Percentiles rank a stretch among this genome's conserved stretches.
Conservation (phyloP, 768 basidiomycete species). For the Sarcodon aspratus region DNA sequence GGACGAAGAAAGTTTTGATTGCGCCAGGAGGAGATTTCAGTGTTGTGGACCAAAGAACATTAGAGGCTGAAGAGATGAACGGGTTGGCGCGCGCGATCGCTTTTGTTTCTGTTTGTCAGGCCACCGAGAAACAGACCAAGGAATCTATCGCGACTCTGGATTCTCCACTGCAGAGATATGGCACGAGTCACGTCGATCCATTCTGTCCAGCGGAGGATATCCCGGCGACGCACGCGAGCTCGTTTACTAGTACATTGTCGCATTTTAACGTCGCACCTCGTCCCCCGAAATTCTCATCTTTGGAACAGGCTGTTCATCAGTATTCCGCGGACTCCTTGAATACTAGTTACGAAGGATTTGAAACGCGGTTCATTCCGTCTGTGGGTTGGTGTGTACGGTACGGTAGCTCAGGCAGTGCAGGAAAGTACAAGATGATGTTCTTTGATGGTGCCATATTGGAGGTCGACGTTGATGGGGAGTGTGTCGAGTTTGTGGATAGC, state of each 20-base stretch:
- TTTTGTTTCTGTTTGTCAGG: neutral
- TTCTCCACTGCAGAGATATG: too few relatives aligned
- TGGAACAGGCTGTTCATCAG: neutral
- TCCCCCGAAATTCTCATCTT: constrained; percentile 4
- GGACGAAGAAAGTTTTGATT: constrained; percentile 14
- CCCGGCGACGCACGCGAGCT: too few relatives aligned
- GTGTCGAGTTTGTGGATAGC: neutral
- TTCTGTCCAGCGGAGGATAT: too few relatives aligned
- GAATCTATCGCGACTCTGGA: too few relatives aligned
- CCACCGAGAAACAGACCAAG: neutral
- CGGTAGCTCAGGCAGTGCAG: neutral
- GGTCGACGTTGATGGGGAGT: constrained; percentile 2
- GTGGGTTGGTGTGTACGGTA: constrained; percentile 7
- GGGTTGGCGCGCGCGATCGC: neutral
- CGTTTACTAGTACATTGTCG: neutral
- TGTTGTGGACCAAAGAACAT: neutral
- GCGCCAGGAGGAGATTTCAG: neutral
- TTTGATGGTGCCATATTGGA: constrained; percentile 5
- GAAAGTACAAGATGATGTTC: constrained; percentile 6
- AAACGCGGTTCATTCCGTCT: constrained; percentile 4
- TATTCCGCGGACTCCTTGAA: neutral
- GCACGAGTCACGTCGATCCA: too few relatives aligned
- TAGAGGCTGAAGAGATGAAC: neutral
- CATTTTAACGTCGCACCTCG: constrained; percentile 3
- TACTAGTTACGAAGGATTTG: neutral